Evolutionary conservation across 2,329 filamentous ascomycete species (phyloP).

Genomic region (Dactylonectria macrodidyma): DNA sequence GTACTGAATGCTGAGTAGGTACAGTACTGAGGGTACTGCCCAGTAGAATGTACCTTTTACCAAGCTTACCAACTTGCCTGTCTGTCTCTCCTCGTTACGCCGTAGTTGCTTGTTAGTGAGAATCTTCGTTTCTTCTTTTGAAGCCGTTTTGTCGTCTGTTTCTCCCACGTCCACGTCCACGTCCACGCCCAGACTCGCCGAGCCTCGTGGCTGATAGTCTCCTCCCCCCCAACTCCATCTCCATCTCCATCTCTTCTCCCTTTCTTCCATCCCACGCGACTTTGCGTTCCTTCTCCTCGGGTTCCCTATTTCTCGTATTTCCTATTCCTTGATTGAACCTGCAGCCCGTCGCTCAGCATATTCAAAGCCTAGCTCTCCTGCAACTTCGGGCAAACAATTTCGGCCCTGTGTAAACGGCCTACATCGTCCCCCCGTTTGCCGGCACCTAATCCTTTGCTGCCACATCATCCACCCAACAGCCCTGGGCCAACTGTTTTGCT

Average conservation of each 20-base stretch:
- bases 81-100: constrained; percentile 33
- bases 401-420: constrained; percentile 33
- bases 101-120: constrained; percentile 42
- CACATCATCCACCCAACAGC: constrained; percentile 46
- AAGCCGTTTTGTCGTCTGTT: constrained; percentile 45
- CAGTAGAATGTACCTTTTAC: too few relatives aligned
- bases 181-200: constrained; percentile 29
- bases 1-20: constrained; percentile 23
- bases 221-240: constrained; percentile 4
- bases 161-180: constrained; percentile 29
- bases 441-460: constrained; percentile 48
- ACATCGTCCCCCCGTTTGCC: constrained; percentile 35
- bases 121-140: constrained; percentile 46
- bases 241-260: constrained; percentile 1
- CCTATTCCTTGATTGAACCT: constrained; percentile 24
- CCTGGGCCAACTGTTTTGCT: constrained; percentile 36
- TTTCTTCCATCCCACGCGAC: constrained; percentile 26
- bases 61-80: constrained; percentile 26
- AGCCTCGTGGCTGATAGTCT: constrained; percentile 40
- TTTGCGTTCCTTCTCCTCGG: constrained; percentile 12
- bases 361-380: constrained; percentile 27
- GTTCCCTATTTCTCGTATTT: constrained; percentile 9
- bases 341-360: constrained; percentile 28
- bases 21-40: too few relatives aligned
- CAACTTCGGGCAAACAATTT: constrained; percentile 40